These are phyloP conservation scores for Podaxis sp. DNA, from an alignment of 768 basidiomycete genomes.

Conservation along the genomic window DNA sequence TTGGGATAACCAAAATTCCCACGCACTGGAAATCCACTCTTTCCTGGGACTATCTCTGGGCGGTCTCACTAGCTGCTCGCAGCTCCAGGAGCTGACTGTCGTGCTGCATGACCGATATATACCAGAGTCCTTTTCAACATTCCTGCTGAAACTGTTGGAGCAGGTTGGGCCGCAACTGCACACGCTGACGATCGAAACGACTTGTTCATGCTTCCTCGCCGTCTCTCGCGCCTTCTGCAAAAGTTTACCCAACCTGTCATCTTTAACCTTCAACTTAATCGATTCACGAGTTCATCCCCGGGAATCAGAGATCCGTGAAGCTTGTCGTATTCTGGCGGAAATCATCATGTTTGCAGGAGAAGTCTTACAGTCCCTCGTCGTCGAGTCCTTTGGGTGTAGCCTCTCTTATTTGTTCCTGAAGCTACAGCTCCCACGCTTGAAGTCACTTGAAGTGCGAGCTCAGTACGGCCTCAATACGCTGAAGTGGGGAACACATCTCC, in stretches of 20 bases:
- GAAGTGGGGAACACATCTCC: background rate
- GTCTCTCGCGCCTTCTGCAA: background rate
- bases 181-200: background rate
- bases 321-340: background rate
- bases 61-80: constrained; percentile 17
- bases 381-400: background rate
- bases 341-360: background rate
- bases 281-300: background rate
- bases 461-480: background rate
- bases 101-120: constrained; percentile 25
- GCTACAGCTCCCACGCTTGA: background rate
- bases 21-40: background rate
- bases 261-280: background rate
- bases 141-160: constrained; percentile 20
- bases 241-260: background rate
- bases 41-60: constrained; percentile 17
- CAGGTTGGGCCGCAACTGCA: background rate
- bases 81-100: constrained; percentile 24
- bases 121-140: constrained; percentile 21
- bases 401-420: background rate
- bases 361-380: background rate
- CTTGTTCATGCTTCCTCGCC: background rate
- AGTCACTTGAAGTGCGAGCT: background rate
- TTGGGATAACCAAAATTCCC: background rate
- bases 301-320: background rate